Evolutionary conservation across 2,329 filamentous ascomycete genomes (phyloP), one percentile per base, ranked within the genome.

Genomic region (Calonectria hawksworthii): DNA sequence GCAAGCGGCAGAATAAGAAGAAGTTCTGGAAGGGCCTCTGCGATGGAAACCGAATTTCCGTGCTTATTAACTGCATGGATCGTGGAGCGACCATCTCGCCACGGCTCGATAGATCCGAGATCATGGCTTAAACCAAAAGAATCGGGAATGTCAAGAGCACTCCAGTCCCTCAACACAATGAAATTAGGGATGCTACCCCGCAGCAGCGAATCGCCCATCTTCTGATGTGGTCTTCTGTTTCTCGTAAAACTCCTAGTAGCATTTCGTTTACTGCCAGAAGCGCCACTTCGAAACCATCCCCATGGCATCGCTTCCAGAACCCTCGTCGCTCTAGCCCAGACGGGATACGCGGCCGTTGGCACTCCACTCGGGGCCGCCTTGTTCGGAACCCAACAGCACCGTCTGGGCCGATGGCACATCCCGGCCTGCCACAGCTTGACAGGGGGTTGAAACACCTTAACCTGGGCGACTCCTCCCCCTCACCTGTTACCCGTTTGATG

Each of bases 401-500:
- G 50, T 41, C 56, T 41, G 64, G 74, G 73, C 38, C 70, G 70
- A 72, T 63, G 59, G 56, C 59, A 61, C 21, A 52, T 64, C 41
- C 65, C 72, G 67, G 36, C 56, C 69, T 64, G 61, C 61, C 66
- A 76, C 65, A 71, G 56, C n/a, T 50, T 54, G 68, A 72, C 74
- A 66, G 21, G 70, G 77, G 75, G 52, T 74, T 80, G 79, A 80
- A 80, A 80, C 79, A 69, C 41, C 73, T 73, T 66, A 71, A 67
- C 78, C 73, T 68, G 70, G 73, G 67, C 68, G 26, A 67, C 67
- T 75, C 74, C 65, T 68, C 71, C 68, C 63, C 71, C 75, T 79
- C 78, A 68, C 71, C 75, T 69, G 69, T 75, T 73, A 28, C 34
- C 72, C 71, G 77, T 77, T 72, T 78, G 73, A 76, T 79, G 75